Evolutionary conservation across 129 eudicot species (phyloP), one percentile per base, ranked within the genome.

Genomic region (Kitagawia praeruptora): DNA sequence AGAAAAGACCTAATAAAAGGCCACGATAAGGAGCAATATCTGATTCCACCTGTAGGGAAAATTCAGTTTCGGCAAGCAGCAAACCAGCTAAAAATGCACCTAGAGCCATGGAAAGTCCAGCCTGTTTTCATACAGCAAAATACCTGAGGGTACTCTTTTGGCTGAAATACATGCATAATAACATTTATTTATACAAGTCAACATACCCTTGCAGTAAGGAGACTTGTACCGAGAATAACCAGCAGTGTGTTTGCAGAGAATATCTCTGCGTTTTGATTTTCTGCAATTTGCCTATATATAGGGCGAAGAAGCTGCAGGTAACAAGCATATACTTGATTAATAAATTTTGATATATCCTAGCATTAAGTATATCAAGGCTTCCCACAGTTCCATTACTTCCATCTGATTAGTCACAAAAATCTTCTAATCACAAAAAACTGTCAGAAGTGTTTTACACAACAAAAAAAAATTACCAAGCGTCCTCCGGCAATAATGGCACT

Each of bases 11-110:
- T 86, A 96, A 81, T 39, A 96, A 81, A 85, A 96, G 99, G 79
- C 99, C 99, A 85, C 99, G 99, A 80, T 96, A 96, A 69, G 99
- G 99, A 85, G 99, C 99, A 82, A 96, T 96, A 89, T 96, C 99
- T 78, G 99, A 96, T 84, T 96, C 99, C 46, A 96, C 99, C 86
- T 96, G 99, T 84, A 96, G 81, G 7, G 99, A 92, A 86, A 96
- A 96, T 83, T 96, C 99, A 41, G 98, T 96, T 92, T 96, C 99
- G 41, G 99, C 99, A 34, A 96, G 93, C 63, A 96, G 93, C 89
- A 96, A 85, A 85, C 99, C 99, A 85, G 99, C 99, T 81, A 96
- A 88, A 86, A 96, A 96, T 79, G 99, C 99, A 79, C 99, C 99
- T 77, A 96, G 82, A 61, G 99, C 99, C 99, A 96, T 96, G 77